Base-by-base conservation (phyloP, 1,139 yeast genomes). In the Zygoascus sp. region DNA sequence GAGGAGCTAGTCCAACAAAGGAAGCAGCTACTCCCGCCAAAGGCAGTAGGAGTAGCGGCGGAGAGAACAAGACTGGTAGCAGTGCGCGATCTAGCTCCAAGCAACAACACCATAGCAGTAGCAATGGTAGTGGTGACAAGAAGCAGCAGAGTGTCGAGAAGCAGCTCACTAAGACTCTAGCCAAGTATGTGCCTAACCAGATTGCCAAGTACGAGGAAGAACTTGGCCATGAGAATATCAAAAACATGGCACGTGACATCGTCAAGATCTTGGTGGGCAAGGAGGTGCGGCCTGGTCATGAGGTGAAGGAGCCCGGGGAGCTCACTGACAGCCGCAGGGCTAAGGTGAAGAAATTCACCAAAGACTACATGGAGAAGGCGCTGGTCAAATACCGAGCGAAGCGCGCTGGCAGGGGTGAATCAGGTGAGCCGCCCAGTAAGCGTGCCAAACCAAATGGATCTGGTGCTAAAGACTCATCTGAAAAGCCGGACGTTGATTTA, bases 201-300 rank as follows among this genome's bases (percentile, higher is more conserved):
- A 73, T 90, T 45, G 81, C 81, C 55, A 78, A 78, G 55, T 80
- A 83, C 62, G 83, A 80, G 54, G 63, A 70, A 2, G 80, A 79
- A 48, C 72, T 90, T 20, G 92, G 89, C 2, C 80, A 80, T 51
- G 95, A 85, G 3, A 75, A 80, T 48, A 63, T 88, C 46, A 92
- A 89, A 65, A 76, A 76, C 30, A 84, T 92, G 63, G 87, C 96
- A 1, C 77, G 80, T 53, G 96, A 89, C 23, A 76, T 88, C 50
- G 87, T 82, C 2, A 76, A 78, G 51, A 68, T 69, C 0, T 68
- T 89, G 44, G 77, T 81, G 0, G 70, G 73, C 5, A 88, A 88
- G 61, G 96, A 89, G 62, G 52, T 54, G 54, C 57, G 52, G 45
- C 52, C 46, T 49, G 65, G 60, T 10, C 56, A 54, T 20, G 50